Conservation (phyloP, 768 basidiomycete species). For the Pleurotus giganteus region DNA sequence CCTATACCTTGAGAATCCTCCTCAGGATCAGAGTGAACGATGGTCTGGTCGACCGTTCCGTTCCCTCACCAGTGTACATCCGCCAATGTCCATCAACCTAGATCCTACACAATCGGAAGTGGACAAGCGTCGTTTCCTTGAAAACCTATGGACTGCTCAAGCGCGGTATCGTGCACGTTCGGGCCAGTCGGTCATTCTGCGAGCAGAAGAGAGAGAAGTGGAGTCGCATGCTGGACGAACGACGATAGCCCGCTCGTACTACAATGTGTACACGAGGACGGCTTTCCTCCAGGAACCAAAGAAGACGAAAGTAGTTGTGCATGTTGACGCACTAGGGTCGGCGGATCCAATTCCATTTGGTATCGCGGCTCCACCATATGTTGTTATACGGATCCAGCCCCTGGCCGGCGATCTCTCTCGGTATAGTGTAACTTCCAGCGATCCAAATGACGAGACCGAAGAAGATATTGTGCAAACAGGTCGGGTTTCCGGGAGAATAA, state of each 20-base stretch:
- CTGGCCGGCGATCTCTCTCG: conserved; percentile 82
- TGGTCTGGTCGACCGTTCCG: conserved; percentile 91
- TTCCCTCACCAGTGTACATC: conserved; percentile 72
- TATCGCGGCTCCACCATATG: conserved; percentile 65
- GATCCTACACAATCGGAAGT: conserved; percentile 61
- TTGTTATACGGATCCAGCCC: conserved; percentile 80
- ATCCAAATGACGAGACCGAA: conserved; percentile 69
- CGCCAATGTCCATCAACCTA: conserved; percentile 62
- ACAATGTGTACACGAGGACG: conserved; percentile 83
- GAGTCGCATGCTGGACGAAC: conserved; percentile 60
- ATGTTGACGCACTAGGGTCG: conserved; percentile 73
- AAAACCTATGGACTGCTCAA: conserved; percentile 88
- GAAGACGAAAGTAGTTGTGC: conserved; percentile 90
- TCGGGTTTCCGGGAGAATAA: conserved; percentile 69
- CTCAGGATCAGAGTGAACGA: conserved; percentile 76
- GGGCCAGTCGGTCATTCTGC: conserved; percentile 72
- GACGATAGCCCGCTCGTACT: conserved; percentile 79
- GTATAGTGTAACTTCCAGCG: conserved; percentile 72
- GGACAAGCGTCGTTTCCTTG: conserved; percentile 81
- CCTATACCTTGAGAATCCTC: conserved; percentile 79
- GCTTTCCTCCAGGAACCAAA: conserved; percentile 74
- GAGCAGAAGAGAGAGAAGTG: conserved; percentile 73
- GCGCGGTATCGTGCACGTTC: conserved; percentile 72
- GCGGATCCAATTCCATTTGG: conserved; percentile 82
- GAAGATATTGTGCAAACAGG: conserved; percentile 82